These are phyloP conservation scores for Yamadazyma akitaensis DNA, from an alignment of 805 yeast genomes.

Conservation along the genomic window DNA sequence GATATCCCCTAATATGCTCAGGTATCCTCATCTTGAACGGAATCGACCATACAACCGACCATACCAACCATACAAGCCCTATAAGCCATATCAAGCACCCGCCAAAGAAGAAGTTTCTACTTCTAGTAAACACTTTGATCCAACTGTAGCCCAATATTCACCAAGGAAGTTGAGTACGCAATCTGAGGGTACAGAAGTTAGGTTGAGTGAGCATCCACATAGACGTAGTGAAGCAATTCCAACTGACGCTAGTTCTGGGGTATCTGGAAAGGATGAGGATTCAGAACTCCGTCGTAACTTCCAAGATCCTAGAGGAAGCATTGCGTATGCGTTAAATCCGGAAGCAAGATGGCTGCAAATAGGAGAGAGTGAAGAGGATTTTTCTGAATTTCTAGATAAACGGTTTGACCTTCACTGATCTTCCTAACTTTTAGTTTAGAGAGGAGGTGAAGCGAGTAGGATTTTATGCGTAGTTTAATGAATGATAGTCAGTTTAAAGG, in stretches of 20 bases:
- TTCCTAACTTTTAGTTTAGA: not conserved
- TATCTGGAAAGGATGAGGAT: not conserved
- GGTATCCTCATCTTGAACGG: slow-evolving; percentile 6
- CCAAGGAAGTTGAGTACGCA: not conserved
- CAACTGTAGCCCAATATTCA: not conserved
- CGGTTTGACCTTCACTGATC: slow-evolving; percentile 3
- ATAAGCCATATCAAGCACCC: not conserved
- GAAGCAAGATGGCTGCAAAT: slow-evolving; percentile 3
- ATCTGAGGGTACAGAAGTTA: not conserved
- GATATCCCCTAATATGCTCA: slow-evolving; percentile 1
- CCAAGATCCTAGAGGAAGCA: not conserved
- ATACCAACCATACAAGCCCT: not conserved
- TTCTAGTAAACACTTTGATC: not conserved
- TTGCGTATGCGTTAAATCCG: not conserved
- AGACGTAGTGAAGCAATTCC: not conserved
- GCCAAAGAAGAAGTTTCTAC: not conserved
- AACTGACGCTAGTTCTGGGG: not conserved
- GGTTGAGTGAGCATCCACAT: not conserved
- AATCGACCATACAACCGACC: not conserved
- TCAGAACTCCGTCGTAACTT: slow-evolving; percentile 1
- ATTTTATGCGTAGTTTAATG: too few species aligned
- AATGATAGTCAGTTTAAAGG: too few species aligned
- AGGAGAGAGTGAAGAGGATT: slow-evolving; percentile 1
- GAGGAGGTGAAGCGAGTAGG: not conserved
- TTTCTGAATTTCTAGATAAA: slow-evolving; percentile 1